Conservation (phyloP, 495 filamentous ascomycete species). For the Parathielavia appendiculata region DNA sequence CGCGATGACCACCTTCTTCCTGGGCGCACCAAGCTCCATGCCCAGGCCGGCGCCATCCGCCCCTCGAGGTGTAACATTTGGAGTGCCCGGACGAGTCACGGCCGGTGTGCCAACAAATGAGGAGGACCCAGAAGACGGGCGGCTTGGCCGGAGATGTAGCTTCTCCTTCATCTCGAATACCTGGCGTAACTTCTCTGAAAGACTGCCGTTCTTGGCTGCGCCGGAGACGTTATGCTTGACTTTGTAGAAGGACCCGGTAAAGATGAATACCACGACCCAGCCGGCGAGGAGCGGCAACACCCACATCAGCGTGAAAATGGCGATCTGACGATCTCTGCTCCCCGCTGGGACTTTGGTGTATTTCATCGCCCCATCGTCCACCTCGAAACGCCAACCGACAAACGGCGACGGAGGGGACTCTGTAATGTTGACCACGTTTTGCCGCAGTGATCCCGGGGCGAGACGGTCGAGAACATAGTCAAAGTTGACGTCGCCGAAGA, state of each 20-base stretch:
- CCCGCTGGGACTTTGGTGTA: conserved; percentile 52
- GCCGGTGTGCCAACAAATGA: conserved; percentile 2
- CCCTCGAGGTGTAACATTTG: background rate
- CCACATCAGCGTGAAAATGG: conserved; percentile 51
- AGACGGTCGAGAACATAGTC: conserved; percentile 57
- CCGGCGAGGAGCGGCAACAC: conserved; percentile 48
- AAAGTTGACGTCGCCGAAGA: conserved; percentile 56
- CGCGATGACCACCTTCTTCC: conserved; percentile 44
- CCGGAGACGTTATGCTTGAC: conserved; percentile 37
- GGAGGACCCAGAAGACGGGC: conserved; percentile 2
- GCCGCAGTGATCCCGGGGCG: conserved; percentile 49
- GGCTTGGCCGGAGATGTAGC: background rate
- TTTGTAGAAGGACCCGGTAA: conserved; percentile 59
- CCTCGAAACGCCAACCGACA: conserved; percentile 49
- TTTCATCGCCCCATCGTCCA: conserved; percentile 49
- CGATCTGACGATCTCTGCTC: conserved; percentile 52
- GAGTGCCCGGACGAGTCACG: conserved; percentile 5
- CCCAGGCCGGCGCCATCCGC: conserved; percentile 4
- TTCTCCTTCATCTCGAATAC: conserved; percentile 19
- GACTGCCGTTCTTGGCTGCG: conserved; percentile 44
- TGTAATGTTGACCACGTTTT: conserved; percentile 54
- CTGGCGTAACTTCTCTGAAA: conserved; percentile 24
- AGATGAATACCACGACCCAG: conserved; percentile 50
- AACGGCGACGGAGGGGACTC: conserved; percentile 49
- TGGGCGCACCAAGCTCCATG: conserved; percentile 19